phyloP scores from a whole-genome alignment of 2,329 filamentous ascomycete species.

The Orbilia javanica region DNA sequence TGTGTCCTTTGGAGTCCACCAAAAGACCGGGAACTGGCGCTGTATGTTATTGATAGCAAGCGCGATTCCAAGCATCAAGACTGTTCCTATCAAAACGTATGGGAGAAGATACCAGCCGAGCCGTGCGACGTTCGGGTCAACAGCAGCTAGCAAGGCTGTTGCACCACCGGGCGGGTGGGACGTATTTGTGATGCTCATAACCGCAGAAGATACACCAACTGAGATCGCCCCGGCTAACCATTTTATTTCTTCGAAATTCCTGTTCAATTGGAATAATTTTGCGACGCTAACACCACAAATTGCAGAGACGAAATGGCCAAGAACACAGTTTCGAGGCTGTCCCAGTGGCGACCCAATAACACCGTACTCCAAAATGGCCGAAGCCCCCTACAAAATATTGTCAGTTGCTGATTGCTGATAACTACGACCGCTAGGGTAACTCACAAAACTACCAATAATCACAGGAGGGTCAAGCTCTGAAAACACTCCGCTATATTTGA shows the following conservation, averaged over 20 bases:
- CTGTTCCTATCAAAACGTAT: constrained; percentile 73
- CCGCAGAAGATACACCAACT: constrained; percentile 73
- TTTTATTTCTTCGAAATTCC: constrained; percentile 69
- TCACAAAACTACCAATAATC: constrained; percentile 79
- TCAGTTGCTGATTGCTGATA: neutral
- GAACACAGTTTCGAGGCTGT: constrained; percentile 77
- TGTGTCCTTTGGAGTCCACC: constrained; percentile 71
- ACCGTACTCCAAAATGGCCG: constrained; percentile 81
- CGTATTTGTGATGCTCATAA: constrained; percentile 79
- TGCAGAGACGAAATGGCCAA: constrained; percentile 76
- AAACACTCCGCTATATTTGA: constrained; percentile 71
- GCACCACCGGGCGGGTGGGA: constrained; percentile 81
- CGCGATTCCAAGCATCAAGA: constrained; percentile 74
- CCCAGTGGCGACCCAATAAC: constrained; percentile 78
- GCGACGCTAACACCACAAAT: constrained; percentile 73
- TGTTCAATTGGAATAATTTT: constrained; percentile 74
- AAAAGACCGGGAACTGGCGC: constrained; percentile 76
- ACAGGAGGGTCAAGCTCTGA: constrained; percentile 70
- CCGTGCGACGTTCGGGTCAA: constrained; percentile 69
- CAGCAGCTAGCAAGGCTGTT: constrained; percentile 77
- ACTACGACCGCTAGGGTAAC: constrained; percentile 8
- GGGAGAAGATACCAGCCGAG: constrained; percentile 79
- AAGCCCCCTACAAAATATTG: constrained; percentile 72
- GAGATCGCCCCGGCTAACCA: constrained; percentile 76
- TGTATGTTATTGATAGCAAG: constrained; percentile 78